Conservation (phyloP, 2,329 filamentous ascomycete genomes). For the Botrytis cinerea region DNA sequence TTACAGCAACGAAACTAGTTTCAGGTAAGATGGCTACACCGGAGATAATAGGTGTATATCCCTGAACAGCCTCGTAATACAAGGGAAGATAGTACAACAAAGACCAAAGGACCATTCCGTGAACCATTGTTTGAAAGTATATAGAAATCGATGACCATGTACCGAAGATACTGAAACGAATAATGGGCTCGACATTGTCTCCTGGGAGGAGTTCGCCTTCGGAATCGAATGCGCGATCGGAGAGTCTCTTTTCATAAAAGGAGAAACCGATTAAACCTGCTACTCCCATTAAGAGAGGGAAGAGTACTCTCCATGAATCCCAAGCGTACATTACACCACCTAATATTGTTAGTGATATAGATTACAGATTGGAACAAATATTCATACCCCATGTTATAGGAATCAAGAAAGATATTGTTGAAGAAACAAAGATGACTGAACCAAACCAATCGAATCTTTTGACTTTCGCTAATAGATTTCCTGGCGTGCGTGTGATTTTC, state of each 20-base stretch:
- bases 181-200: slow-evolving; percentile 40
- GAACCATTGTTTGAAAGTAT: slow-evolving; percentile 56
- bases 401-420: slow-evolving; percentile 60
- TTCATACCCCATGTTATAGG: slow-evolving; percentile 57
- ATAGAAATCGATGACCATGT: slow-evolving; percentile 52
- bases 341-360: background rate
- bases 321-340: slow-evolving; percentile 65
- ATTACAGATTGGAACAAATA: background rate
- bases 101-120: slow-evolving; percentile 58
- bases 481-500: slow-evolving; percentile 34
- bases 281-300: slow-evolving; percentile 59
- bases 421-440: slow-evolving; percentile 59
- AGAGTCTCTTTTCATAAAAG: slow-evolving; percentile 51
- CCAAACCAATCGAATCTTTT: slow-evolving; percentile 64
- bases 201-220: slow-evolving; percentile 34
- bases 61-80: slow-evolving; percentile 55
- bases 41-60: slow-evolving; percentile 54
- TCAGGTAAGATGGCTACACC: slow-evolving; percentile 60
- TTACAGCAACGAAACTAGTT: slow-evolving; percentile 61
- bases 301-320: slow-evolving; percentile 61
- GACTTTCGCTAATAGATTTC: slow-evolving; percentile 40
- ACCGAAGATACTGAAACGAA: slow-evolving; percentile 48
- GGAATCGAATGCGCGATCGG: slow-evolving; percentile 33
- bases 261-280: slow-evolving; percentile 54
- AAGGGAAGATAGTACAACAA: slow-evolving; percentile 57